Evolutionary conservation across 2,329 filamentous ascomycete genomes (phyloP).

Genomic region (Madurella fahalii): DNA sequence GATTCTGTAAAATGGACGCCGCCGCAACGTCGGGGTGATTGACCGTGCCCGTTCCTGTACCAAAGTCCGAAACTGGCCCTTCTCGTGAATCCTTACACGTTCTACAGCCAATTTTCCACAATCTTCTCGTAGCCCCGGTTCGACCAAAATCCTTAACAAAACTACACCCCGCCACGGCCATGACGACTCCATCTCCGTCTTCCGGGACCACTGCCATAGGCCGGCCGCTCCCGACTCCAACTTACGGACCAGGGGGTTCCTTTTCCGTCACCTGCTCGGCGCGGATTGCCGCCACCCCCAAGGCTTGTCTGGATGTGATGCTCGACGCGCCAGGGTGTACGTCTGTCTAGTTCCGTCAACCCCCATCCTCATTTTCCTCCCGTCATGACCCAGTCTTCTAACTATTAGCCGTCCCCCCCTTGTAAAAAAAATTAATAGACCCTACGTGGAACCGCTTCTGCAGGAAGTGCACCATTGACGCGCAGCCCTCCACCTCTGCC

Average conservation of each 20-base stretch:
- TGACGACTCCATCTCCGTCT: constrained; percentile 3
- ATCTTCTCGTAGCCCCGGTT: too few species aligned
- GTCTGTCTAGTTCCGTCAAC: not conserved
- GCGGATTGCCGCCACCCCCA: constrained; percentile 33
- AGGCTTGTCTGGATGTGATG: constrained; percentile 33
- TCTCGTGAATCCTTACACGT: too few species aligned
- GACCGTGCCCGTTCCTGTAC: too few species aligned
- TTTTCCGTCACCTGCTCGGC: constrained; percentile 32
- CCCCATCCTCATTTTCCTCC: not conserved
- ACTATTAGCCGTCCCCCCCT: not conserved
- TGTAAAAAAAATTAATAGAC: constrained; percentile 7
- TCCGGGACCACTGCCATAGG: constrained; percentile 16
- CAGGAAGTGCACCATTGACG: constrained; percentile 28
- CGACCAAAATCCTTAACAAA: not conserved
- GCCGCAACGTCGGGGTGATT: too few species aligned
- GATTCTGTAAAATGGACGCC: too few species aligned
- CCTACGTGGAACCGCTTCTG: constrained; percentile 36
- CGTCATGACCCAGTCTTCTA: not conserved
- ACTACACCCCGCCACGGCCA: not conserved
- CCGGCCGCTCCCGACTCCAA: constrained; percentile 29
- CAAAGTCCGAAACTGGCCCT: too few species aligned
- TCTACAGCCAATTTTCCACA: too few species aligned
- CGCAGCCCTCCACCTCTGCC: constrained; percentile 20
- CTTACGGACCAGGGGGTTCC: constrained; percentile 29
- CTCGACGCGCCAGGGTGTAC: constrained; percentile 31